Conservation (phyloP, 2,329 filamentous ascomycete species). For the Coniella vitis region DNA sequence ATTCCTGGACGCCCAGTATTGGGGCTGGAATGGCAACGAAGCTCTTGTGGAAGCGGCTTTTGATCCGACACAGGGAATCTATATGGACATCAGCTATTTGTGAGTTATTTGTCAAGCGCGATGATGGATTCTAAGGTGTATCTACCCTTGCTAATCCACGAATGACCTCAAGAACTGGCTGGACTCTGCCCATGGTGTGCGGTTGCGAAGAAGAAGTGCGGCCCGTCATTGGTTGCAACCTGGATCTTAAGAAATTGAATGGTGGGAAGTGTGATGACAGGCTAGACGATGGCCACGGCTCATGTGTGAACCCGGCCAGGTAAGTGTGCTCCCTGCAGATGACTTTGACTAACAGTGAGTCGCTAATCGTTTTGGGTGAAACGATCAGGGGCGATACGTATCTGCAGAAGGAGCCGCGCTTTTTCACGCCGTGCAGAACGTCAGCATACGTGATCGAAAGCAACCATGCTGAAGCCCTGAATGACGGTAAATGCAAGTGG, state of each 20-base stretch:
- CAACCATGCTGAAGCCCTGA: background rate
- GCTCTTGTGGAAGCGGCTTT: background rate
- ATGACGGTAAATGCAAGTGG: background rate
- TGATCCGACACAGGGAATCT: background rate
- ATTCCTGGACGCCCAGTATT: background rate
- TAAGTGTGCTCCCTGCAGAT: too few relatives aligned
- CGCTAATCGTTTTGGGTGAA: too few relatives aligned
- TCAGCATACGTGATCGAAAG: background rate
- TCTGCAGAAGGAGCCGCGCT: background rate
- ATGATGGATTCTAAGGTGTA: background rate
- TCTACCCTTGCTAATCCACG: background rate
- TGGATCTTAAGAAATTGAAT: background rate
- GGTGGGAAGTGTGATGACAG: background rate
- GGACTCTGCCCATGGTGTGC: background rate
- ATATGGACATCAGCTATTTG: background rate
- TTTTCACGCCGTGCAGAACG: background rate
- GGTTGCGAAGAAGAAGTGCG: background rate
- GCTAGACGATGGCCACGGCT: background rate
- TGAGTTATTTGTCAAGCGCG: background rate
- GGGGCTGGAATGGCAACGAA: background rate
- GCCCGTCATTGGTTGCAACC: background rate
- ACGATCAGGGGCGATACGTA: background rate
- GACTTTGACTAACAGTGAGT: too few relatives aligned
- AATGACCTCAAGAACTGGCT: background rate
- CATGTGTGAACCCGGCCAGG: background rate